Base-by-base conservation (phyloP, 768 basidiomycete genomes). In the Termitomyces sp. region DNA sequence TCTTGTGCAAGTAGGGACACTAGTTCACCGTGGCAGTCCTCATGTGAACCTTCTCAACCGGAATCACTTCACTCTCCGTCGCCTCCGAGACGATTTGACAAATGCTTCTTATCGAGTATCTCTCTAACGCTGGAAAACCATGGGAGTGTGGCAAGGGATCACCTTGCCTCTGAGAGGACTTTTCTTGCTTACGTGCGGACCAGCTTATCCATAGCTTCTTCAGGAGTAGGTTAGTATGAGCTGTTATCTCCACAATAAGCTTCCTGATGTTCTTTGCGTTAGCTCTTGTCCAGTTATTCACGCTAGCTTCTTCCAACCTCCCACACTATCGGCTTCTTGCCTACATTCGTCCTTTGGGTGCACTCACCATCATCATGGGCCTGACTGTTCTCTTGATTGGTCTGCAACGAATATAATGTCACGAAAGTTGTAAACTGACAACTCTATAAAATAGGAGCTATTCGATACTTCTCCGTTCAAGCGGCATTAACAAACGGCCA, bases 181-280 rank as follows among this genome's bases (percentile, higher is more conserved):
- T 82, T 79, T 63, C 69, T 82, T 12, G 79, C 81, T 17, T 83
- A 82, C 59, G 68, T 82, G 37, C 67, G 80, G 46, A 82, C 81
- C 6, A 80, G 78, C 56, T 64, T 82, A 30, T 73, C 79, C 1
- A 71, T 82, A 6, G 73, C 78, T n/a, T 75, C 74, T n/a, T 72
- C 76, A 0, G 81, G 81, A 19, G 77, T 82, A 46, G 79, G 65
- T 62, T 23, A 57, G 64, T 19, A 19, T 49, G 31, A 12, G 38
- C 19, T 17, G 12, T 53, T 45, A 23, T 45, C 43, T 48, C 9
- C 30, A 23, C 6, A 42, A 48, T 41, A 42, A 23, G 35, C 33
- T 28, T 21, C 4, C 28, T 54, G 26, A 55, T 14, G 37, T 45
- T 35, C 33, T 28, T 45, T 21, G 0, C 28, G 10, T 6, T 11